Base-by-base conservation (phyloP, 2,329 filamentous ascomycete genomes). In the Metarhizium robertsii region DNA sequence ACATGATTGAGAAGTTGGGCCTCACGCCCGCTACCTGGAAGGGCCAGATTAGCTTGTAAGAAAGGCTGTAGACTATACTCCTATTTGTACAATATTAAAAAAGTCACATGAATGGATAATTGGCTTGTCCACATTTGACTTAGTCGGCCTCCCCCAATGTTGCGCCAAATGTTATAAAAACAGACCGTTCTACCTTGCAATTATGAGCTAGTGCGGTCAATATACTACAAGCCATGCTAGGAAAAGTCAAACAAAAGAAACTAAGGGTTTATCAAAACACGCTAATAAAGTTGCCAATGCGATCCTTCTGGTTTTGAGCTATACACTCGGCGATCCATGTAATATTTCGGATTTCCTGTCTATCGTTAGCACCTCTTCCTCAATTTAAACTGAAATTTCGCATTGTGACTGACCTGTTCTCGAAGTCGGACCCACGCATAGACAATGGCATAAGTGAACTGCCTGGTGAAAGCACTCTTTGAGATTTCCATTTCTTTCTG, bases 321-420 rank as follows among this genome's bases (percentile, higher is more conserved):
- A 99, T 99, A 76, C 94, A 99, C 74, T 99, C 94, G 25, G 94
- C 88, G 72, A 99, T 99, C 94, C 94, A 99, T 53, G 94, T 97
- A 67, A 99, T 96, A 74, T 99, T 99, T 62, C 94, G 88, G 66
- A 97, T 96, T 87, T 99, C 94, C 92, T 97, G 59, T 6, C 20
- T 20, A 4, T 45, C 30, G 65, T 79, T 65, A 75, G 68, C 54
- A 53, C 20, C 13, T 13, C n/a, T 30, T 14, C 13, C 18, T 29
- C 43, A 13, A 40, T 30, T 6, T 13, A 29, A 5, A 10, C 7
- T 2, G 10, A 14, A 20, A 20, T 45, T 6, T 20, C 2, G 6
- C 14, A 16, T 20, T 45, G 42, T 38, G 11, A 2, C 85, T 70
- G 74, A 96, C 92, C 85, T 99, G 94, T 74, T 99, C 94, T 71